A percentile compares a stretch with the other conserved stretches of the same genome.
Evolutionary conservation across 1,284 basidiomycete genomes (phyloP).

Genomic region (Heterobasidion occidentale): DNA sequence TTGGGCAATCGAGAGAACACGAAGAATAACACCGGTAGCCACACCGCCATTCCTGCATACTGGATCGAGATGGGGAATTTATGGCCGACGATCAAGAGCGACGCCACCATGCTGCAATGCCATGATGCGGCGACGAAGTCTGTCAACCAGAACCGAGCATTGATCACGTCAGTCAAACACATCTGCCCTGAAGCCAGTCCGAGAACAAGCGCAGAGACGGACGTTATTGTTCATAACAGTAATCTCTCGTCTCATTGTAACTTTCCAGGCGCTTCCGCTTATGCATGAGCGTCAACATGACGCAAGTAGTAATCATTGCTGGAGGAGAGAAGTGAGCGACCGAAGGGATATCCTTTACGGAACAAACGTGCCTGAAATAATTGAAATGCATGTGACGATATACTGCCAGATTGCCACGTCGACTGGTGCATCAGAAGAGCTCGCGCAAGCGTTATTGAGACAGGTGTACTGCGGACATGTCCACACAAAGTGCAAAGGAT

Average conservation of each 20-base stretch:
- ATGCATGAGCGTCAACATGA: conserved; percentile 40
- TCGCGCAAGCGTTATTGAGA: conserved; percentile 19
- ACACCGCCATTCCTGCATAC: too few species aligned
- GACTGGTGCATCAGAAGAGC: conserved; percentile 26
- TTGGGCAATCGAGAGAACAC: too few species aligned
- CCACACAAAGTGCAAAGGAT: neutral
- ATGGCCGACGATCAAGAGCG: too few species aligned
- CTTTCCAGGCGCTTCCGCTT: conserved; percentile 36
- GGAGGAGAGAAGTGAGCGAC: neutral
- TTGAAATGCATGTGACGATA: conserved; percentile 26
- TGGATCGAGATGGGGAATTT: too few species aligned
- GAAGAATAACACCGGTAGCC: too few species aligned
- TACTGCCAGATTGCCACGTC: conserved; percentile 38
- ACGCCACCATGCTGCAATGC: neutral
- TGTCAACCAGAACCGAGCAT: neutral
- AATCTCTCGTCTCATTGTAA: conserved; percentile 41
- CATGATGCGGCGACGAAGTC: neutral
- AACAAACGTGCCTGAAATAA: conserved; percentile 29
- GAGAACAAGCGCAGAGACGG: conserved; percentile 1
- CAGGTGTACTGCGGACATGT: conserved; percentile 16
- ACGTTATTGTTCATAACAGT: conserved; percentile 53
- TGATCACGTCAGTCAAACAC: neutral
- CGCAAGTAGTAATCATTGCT: conserved; percentile 36
- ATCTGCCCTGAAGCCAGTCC: neutral
- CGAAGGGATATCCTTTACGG: neutral